Base-by-base conservation (phyloP, 306 rosid genomes). In the Datisca glomerata region DNA sequence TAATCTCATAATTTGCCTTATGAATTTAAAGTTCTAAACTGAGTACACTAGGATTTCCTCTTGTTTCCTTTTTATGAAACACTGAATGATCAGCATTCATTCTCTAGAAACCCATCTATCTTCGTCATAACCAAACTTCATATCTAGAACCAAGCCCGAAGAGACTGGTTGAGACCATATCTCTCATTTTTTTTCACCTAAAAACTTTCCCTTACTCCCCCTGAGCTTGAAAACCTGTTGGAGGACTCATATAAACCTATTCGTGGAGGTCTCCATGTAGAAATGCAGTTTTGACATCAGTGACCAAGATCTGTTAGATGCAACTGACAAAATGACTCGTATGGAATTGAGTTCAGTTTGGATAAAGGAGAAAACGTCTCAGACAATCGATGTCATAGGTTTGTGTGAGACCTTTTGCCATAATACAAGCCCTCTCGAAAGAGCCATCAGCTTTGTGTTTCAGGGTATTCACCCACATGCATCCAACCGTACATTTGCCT, bases 381-480 rank as follows among this genome's bases (percentile, higher is more conserved):
- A n/a, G n/a, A n/a, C n/a, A n/a, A n/a, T n/a, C n/a, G n/a, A n/a
- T n/a, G n/a, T 9, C 31, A 25, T 25, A 25, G 31, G 31, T 25
- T 25, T 25, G 9, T 25, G 31, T 25, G 31, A 25, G 9, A 25
- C 31, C 31, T 25, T 25, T 25, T 9, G 9, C 31, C 31, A 4
- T 9, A 25, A 3, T 4, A 18, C n/a, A n/a, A n/a, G n/a, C n/a
- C n/a, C n/a, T 43, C 19, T 21, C 24, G 48, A 43, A 20, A 43
- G 32, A 42, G 27, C 32, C 33, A 43, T 22, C 28, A 43, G 8
- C 48, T 43, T 43, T 23, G 20, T 43, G 18, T 43, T 43, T 43
- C 12, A 22, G 14, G 32, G 24, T 23, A 43, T n/a, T 12, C 22
- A 43, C 24, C 12, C 15, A 2, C 45, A 13, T 43, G 18, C 19